phyloP scores from a whole-genome alignment of 495 filamentous ascomycete species.

The Entonaema liquescens region DNA sequence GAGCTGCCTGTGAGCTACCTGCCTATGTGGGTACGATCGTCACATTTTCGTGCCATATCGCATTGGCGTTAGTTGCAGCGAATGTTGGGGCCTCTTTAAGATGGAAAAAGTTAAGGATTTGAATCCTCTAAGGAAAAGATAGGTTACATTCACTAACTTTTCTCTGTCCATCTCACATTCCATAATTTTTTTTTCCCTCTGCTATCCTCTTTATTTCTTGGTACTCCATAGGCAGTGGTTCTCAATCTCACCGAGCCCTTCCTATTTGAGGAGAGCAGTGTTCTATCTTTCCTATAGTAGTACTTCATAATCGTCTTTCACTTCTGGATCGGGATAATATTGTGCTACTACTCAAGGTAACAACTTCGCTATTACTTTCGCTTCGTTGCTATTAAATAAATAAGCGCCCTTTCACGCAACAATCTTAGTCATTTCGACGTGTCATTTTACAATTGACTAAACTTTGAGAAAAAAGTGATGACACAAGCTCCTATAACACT shows the following conservation, averaged over 20 bases:
- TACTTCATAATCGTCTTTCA: not conserved
- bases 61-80: not conserved
- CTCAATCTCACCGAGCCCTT: not conserved
- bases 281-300: no score
- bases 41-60: conserved; percentile 6
- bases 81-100: not conserved
- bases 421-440: not conserved
- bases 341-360: not conserved
- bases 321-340: not conserved
- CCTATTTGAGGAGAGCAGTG: not conserved
- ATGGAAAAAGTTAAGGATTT: not conserved
- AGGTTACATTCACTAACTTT: conserved; percentile 4
- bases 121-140: not conserved
- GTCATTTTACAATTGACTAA: not conserved
- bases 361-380: not conserved
- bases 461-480: not conserved
- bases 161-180: not conserved
- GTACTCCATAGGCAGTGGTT: not conserved
- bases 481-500: not conserved
- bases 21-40: conserved; percentile 26
- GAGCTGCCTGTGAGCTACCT: conserved; percentile 6
- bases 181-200: not conserved
- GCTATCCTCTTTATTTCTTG: no score
- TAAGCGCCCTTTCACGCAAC: not conserved
- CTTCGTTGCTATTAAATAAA: not conserved